These are phyloP conservation scores for Ulota crispa DNA, from an alignment of 225 moss, liverwort and hornwort species.

Conservation along the genomic window DNA sequence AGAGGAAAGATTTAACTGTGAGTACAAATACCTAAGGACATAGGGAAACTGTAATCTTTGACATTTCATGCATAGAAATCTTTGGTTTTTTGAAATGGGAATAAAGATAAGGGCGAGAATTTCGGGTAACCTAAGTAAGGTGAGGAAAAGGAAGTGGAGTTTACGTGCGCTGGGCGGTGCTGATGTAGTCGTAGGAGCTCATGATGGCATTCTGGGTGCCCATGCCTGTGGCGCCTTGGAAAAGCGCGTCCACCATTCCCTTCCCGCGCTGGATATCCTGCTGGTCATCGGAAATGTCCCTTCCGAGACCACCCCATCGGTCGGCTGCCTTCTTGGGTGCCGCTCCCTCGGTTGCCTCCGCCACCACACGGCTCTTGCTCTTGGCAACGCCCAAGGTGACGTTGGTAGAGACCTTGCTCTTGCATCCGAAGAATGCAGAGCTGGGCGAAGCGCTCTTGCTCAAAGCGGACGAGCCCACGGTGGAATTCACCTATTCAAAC, in stretches of 20 bases:
- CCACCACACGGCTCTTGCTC: slow-evolving; percentile 59
- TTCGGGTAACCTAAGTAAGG: not conserved
- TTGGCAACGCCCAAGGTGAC: slow-evolving; percentile 37
- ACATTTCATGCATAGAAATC: no score
- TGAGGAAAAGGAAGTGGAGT: not conserved
- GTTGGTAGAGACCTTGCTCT: slow-evolving; percentile 36
- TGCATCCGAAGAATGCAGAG: slow-evolving; percentile 58
- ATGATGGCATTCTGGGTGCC: slow-evolving; percentile 70
- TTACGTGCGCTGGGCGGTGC: slow-evolving; percentile 52
- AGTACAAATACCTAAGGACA: no score
- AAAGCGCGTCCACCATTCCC: slow-evolving; percentile 83
- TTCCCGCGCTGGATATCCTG: slow-evolving; percentile 85
- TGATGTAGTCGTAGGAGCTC: slow-evolving; percentile 73
- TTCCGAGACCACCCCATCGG: slow-evolving; percentile 68
- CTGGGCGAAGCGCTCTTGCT: slow-evolving; percentile 26
- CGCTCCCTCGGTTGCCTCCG: slow-evolving; percentile 44
- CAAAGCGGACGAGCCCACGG: slow-evolving; percentile 18
- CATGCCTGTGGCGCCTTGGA: slow-evolving; percentile 61
- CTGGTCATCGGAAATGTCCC: slow-evolving; percentile 84
- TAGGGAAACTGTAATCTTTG: no score
- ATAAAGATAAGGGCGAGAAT: not conserved
- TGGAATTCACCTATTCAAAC: slow-evolving; percentile 27
- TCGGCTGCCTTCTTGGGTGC: slow-evolving; percentile 46
- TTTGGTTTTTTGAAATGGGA: not conserved
- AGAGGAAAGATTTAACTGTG: no score